These are phyloP conservation scores for Alloascoidea africana DNA, from an alignment of 805 yeast genomes.

Conservation along the genomic window DNA sequence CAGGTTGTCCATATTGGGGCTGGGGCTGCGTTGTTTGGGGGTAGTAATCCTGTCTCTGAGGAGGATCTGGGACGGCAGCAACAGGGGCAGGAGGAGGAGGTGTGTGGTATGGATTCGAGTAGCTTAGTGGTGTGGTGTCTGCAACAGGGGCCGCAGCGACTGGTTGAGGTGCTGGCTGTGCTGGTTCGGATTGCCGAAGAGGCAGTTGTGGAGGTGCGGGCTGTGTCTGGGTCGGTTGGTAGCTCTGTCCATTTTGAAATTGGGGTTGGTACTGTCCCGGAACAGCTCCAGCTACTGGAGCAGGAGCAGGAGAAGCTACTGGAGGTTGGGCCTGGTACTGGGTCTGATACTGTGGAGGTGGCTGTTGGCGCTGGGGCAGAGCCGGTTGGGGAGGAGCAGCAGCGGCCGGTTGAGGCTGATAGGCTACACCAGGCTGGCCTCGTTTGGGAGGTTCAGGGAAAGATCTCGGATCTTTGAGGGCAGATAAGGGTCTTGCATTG, in stretches of 20 bases:
- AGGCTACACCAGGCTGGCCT: conserved; percentile 18
- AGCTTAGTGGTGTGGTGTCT: not conserved
- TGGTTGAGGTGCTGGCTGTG: conserved; percentile 7
- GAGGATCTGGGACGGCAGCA: conserved; percentile 5
- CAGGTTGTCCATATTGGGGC: conserved; percentile 1
- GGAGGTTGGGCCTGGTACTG: conserved; percentile 6
- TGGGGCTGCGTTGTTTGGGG: not conserved
- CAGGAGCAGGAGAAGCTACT: not conserved
- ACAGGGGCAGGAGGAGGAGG: conserved; percentile 5
- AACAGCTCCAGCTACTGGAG: too few relatives aligned
- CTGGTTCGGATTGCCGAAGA: conserved; percentile 4
- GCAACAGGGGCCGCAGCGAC: conserved; percentile 3
- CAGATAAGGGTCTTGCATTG: conserved; percentile 14
- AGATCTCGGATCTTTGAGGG: conserved; percentile 18
- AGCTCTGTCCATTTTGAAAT: conserved; percentile 4
- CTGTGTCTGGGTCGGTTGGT: conserved; percentile 5
- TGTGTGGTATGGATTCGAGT: conserved; percentile 4
- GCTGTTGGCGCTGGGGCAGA: conserved; percentile 5
- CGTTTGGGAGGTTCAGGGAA: conserved; percentile 33
- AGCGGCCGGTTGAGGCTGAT: conserved; percentile 5
- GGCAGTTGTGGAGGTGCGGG: conserved; percentile 6
- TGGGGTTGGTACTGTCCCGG: conserved; percentile 3
- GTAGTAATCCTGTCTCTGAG: not conserved
- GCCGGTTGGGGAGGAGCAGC: too few relatives aligned
- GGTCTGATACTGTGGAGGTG: conserved; percentile 2